Evolutionary conservation across 2,329 filamentous ascomycete species (phyloP).

Genomic region (Talaromyces sp.): DNA sequence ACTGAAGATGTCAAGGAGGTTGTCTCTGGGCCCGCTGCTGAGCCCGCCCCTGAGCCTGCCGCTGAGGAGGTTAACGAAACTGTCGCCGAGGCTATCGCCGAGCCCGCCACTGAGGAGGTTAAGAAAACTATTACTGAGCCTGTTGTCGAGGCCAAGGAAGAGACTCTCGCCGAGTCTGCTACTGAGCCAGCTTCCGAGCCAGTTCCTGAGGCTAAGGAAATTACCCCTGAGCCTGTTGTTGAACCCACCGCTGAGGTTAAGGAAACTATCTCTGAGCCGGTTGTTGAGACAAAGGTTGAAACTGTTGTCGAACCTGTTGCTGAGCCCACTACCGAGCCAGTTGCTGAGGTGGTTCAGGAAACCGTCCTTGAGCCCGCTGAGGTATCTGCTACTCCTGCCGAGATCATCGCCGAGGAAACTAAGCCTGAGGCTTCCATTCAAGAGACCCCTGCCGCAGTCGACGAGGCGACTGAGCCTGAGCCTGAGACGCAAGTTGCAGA

Average conservation of each 20-base stretch:
- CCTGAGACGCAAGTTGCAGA: conserved; percentile 8
- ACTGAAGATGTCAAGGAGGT: not conserved
- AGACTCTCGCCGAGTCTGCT: too few species aligned
- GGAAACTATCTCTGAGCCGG: conserved; percentile 5
- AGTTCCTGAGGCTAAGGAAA: too few species aligned
- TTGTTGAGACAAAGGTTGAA: conserved; percentile 5
- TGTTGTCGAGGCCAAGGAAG: too few species aligned
- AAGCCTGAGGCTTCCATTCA: conserved; percentile 6
- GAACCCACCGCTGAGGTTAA: not conserved
- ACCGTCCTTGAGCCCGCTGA: conserved; percentile 11
- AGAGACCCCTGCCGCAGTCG: not conserved
- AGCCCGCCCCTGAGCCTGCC: not conserved
- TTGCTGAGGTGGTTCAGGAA: not conserved
- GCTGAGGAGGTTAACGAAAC: not conserved
- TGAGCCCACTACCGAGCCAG: too few species aligned
- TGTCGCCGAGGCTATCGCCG: not conserved
- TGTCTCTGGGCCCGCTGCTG: conserved; percentile 1
- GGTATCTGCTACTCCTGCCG: not conserved
- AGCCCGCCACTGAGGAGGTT: too few species aligned
- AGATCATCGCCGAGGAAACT: conserved; percentile 2
- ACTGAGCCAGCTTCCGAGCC: too few species aligned
- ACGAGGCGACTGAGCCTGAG: conserved; percentile 2
- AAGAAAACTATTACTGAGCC: too few species aligned
- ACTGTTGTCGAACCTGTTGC: too few species aligned
- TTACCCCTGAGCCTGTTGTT: too few species aligned